Evolutionary conservation across 139 green algal genomes (phyloP), one percentile per base, ranked within the genome.

Genomic region (Eudorina sp.): DNA sequence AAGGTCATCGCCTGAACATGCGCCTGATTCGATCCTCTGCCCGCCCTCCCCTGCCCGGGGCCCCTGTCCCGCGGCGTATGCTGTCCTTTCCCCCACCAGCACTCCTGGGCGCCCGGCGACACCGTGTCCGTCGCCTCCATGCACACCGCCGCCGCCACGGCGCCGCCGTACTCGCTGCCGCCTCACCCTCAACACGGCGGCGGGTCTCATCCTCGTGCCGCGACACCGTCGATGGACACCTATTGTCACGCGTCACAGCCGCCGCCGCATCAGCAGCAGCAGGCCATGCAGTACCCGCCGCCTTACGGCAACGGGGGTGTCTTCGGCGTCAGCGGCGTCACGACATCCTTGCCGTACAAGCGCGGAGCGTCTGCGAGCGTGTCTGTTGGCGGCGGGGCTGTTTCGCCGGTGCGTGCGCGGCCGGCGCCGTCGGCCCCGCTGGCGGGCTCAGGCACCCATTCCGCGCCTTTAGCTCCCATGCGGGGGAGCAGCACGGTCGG

Each of bases 401-500:
- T 83, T 19, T 84, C 77, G 11, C 77, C 77, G 0, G 53, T 23
- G 5, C 77, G 53, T 36, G 25, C 53, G 4, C 53, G 77, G 40
- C 77, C 77, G 8, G 77, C 53, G 21, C 77, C 53, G 21, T 72
- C 77, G 3, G 77, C 77, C 11, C 77, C 77, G 16, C 51, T 41
- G 16, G 36, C 8, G 2, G 11, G 29, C 31, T 51, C 68, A 31
- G 25, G 34, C 14, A 16, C 68, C 18, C 68, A 46, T 29, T 51
- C 68, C 4, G 34, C 40, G 62, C 62, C 62, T 19, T 29, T 72
- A 38, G 16, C 62, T 11, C 19, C 21, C 62, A 34, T 72, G 31
- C 62, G 21, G 11, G 69, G n/a, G 21, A 41, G 66, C n/a, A 41
- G 66, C n/a, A 25, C 38, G 38, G 69, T 2, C 36, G 69, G 16